Base-by-base conservation (phyloP, 495 filamentous ascomycete species). In the Aspergillus homomorphus region DNA sequence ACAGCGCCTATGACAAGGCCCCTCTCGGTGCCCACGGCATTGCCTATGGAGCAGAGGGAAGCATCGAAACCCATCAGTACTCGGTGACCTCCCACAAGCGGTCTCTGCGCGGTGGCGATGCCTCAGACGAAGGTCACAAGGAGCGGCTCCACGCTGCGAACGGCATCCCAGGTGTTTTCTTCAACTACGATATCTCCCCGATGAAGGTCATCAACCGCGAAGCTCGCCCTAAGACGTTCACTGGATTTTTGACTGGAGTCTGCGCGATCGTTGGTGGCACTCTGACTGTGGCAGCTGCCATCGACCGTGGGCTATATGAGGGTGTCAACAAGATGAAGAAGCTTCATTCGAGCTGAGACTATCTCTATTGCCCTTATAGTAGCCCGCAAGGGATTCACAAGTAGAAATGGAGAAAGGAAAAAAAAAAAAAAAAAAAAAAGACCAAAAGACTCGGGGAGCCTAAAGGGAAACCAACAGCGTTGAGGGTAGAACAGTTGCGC, bases 161-260 rank as follows among this genome's bases (percentile, higher is more conserved):
- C 52, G 94, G 94, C 54, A 98, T 98, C 66, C 94, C 94, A 2
- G 95, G 95, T 5, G 92, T 98, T 14, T 98, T 98, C 80, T 97
- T 98, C 78, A 94, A 90, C 61, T 98, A 98, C 66, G 94, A 99
- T 69, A 98, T 99, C 74, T 98, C 94, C 2, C 94, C 94, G 26
- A 98, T 99, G 95, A 99, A 98, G 75, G 95, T 99, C 45, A 89
- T 99, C 77, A 99, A 98, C 78, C 85, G 91, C 43, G 94, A 99
- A 78, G 88, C 88, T 60, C 85, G 90, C 19, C 75, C 85, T 18
- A 97, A 97, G 77, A 85, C 86, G 16, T 93, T 98, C 71, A 83
- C 89, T 1, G 88, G 89, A 5, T 98, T 99, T 77, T 66, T 99
- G 45, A 91, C 93, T 1, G 94, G 95, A 48, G 84, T 98, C 7